These are phyloP conservation scores for Spathaspora boniae DNA, from an alignment of 805 yeast species.

Conservation along the genomic window DNA sequence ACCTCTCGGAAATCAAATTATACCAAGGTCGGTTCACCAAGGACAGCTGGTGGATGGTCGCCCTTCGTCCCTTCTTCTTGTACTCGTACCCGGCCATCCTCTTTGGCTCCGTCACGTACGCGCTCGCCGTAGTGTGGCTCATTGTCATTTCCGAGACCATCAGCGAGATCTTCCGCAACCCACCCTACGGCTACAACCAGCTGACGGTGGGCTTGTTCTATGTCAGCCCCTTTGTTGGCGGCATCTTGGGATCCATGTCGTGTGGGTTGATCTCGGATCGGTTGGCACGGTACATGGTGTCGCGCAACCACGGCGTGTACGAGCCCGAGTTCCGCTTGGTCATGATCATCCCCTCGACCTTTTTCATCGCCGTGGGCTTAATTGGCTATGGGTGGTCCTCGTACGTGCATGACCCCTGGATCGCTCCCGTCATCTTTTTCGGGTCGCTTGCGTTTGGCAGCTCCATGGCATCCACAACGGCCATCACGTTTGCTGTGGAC, in stretches of 20 bases:
- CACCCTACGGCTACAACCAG: constrained; percentile 44
- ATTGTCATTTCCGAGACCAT: constrained; percentile 58
- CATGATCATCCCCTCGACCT: constrained; percentile 48
- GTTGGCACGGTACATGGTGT: constrained; percentile 42
- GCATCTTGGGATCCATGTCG: constrained; percentile 51
- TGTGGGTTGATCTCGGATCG: constrained; percentile 52
- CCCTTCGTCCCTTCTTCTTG: constrained; percentile 51
- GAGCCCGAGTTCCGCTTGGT: constrained; percentile 61
- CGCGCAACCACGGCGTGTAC: constrained; percentile 50
- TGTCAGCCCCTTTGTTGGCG: constrained; percentile 55
- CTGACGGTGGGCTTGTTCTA: constrained; percentile 52
- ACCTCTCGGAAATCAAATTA: constrained; percentile 25
- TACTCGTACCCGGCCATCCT: constrained; percentile 49
- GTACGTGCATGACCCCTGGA: constrained; percentile 44
- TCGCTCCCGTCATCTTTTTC: constrained; percentile 55
- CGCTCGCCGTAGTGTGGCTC: constrained; percentile 61
- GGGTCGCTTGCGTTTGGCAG: constrained; percentile 59
- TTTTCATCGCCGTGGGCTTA: constrained; percentile 47
- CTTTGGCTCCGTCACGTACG: constrained; percentile 49
- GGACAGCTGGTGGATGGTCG: constrained; percentile 55
- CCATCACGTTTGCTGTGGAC: constrained; percentile 58
- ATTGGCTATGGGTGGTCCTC: constrained; percentile 67
- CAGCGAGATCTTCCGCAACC: constrained; percentile 43
- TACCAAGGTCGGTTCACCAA: constrained; percentile 47
- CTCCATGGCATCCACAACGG: constrained; percentile 57